Base-by-base conservation (phyloP, 2,329 filamentous ascomycete genomes). In the Acrocalymma vagum region DNA sequence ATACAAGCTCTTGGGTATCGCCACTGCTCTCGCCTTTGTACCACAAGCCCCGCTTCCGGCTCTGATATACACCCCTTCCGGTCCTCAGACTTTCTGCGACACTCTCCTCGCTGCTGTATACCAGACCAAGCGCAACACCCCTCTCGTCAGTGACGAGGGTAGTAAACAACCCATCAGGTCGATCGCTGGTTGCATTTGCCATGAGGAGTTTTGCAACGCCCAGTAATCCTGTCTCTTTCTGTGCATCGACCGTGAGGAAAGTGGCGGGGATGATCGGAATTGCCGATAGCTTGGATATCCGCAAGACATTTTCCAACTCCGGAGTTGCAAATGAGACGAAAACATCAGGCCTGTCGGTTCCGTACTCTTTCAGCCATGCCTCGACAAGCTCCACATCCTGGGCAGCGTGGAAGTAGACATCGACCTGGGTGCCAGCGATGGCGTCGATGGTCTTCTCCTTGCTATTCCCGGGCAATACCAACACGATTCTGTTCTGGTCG, bases 11-110 rank as follows among this genome's bases (percentile, higher is more conserved):
- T 70, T 99, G 94, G 9, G 89, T 90, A 67, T 97, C 92, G 10
- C 94, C 94, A 38, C 93, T 97, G 7, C 88, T 94, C 36, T 92
- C 89, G 5, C 94, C 94, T 76, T 99, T 99, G 72, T 95, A 87
- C 94, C 94, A 99, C 18, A 99, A 73, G 1, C 94, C 94, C 29
- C 94, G 83, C 77, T 96, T 97, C 36, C 94, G 82, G 75, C 93
- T 97, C 72, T 96, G 91, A 69, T 99, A 99, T 24, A 97, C 93
- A 21, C 94, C 92, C 9, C 81, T 79, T 14, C 86, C 85, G 6
- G 90, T 95, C 60, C 83, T 83, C 46, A 99, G 68, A 24, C 93
- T 93, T 73, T 95, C 93, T 7, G 84, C 78, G 22, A 99, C 84
- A 66, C 93, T 97, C 70, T 95, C 89, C 50, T 88, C 84, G 63